These are phyloP conservation scores for Globisporangium acanthophoron DNA, from an alignment of 352 stramenopile genomes.

Conservation along the genomic window DNA sequence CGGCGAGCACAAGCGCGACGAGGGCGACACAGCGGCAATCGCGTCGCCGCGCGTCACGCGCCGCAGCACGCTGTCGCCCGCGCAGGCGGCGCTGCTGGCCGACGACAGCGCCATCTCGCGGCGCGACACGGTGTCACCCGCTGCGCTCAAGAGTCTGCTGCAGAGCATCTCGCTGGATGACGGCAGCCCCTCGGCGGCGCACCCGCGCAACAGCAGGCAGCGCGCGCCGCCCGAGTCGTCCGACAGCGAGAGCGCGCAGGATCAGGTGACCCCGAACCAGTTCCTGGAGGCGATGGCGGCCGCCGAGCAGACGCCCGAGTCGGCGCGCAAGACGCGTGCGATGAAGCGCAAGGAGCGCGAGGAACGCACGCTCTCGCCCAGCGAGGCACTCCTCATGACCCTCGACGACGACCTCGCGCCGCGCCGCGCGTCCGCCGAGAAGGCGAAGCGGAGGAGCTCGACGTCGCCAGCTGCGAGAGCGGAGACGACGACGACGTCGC, in stretches of 20 bases:
- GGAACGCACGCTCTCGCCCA: slow-evolving; percentile 17
- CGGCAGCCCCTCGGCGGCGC: background rate
- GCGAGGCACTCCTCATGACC: slow-evolving; percentile 12
- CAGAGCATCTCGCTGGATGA: slow-evolving; percentile 16
- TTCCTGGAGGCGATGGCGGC: slow-evolving; percentile 3
- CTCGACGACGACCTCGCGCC: slow-evolving; percentile 5
- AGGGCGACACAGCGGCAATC: background rate
- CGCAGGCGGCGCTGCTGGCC: slow-evolving; percentile 27
- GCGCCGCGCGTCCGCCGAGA: slow-evolving; percentile 5
- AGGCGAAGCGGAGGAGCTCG: background rate
- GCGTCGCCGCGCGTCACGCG: slow-evolving; percentile 5
- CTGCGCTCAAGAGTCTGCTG: slow-evolving; percentile 28
- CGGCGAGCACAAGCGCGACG: background rate
- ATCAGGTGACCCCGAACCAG: slow-evolving; percentile 6
- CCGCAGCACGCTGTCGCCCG: slow-evolving; percentile 39
- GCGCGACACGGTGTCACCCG: slow-evolving; percentile 27
- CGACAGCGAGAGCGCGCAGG: slow-evolving; percentile 7
- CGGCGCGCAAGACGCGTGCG: slow-evolving; percentile 9
- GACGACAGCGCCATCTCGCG: slow-evolving; percentile 21
- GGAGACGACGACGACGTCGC: background rate
- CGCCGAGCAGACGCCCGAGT: slow-evolving; percentile 7
- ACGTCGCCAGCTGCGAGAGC: slow-evolving; percentile 8
- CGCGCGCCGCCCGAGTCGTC: background rate
- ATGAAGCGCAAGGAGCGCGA: slow-evolving; percentile 12
- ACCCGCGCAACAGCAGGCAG: background rate